phyloP scores from a whole-genome alignment of 192 early-diverging fungal genomes.

The Podila verticillata region DNA sequence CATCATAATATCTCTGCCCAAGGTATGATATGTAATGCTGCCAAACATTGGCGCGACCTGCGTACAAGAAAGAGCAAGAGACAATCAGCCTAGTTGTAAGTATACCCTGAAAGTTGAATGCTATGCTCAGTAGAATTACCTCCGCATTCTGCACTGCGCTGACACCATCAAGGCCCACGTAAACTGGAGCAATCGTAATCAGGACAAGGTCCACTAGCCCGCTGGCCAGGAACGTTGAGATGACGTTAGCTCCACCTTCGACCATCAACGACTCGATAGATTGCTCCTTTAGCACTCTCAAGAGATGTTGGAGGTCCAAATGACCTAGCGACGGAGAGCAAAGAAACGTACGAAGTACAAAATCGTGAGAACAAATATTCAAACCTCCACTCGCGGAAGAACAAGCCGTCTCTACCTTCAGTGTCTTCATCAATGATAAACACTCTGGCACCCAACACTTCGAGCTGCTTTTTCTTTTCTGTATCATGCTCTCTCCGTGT shows the following conservation, averaged over 20 bases:
- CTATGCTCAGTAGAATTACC: constrained; percentile 11
- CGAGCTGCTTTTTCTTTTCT: constrained; percentile 50
- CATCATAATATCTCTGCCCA: constrained; percentile 45
- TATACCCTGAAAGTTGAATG: too few relatives aligned
- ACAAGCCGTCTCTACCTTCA: constrained; percentile 14
- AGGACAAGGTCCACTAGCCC: constrained; percentile 61
- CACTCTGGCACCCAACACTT: constrained; percentile 69
- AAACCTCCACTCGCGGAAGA: background rate
- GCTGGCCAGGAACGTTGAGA: constrained; percentile 67
- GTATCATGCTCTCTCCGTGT: constrained; percentile 37
- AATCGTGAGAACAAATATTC: too few relatives aligned
- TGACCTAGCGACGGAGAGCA: constrained; percentile 18
- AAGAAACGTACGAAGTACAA: too few relatives aligned
- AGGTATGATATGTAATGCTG: constrained; percentile 23
- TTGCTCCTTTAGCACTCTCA: constrained; percentile 13
- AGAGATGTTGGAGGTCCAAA: constrained; percentile 23
- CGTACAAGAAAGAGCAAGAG: background rate
- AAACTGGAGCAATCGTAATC: constrained; percentile 77
- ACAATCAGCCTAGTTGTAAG: too few relatives aligned
- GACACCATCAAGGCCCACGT: constrained; percentile 71
- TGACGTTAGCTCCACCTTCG: constrained; percentile 86
- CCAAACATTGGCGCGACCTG: constrained; percentile 26
- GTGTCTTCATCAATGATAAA: constrained; percentile 50
- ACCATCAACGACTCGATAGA: constrained; percentile 79
- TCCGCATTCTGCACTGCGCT: constrained; percentile 49